Conservation (phyloP, 179 eudicot genomes). For the Beta corolliflora region DNA sequence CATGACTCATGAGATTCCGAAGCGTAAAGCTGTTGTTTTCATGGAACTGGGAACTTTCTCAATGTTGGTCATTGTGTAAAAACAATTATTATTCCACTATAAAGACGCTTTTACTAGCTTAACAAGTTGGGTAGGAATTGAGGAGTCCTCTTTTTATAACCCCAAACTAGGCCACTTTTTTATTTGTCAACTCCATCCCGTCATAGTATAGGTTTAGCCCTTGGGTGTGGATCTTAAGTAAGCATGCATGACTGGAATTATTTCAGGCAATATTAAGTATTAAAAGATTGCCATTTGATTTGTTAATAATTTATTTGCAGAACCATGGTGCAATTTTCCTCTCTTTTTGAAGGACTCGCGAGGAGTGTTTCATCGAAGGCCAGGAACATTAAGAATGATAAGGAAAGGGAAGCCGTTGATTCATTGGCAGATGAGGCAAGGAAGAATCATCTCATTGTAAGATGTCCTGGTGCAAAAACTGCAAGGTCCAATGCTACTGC, state of each 20-base stretch:
- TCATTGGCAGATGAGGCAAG: constrained; percentile 58
- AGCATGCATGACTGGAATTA: not conserved
- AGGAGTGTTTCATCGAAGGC: constrained; percentile 45
- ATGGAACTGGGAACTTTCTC: not conserved
- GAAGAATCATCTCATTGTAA: constrained; percentile 48
- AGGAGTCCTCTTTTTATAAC: not conserved
- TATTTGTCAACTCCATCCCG: not conserved
- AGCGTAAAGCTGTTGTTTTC: not conserved
- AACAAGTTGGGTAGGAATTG: not conserved
- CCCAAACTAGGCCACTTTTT: not conserved
- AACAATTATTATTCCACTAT: not conserved
- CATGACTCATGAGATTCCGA: not conserved
- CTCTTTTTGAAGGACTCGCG: constrained; percentile 58
- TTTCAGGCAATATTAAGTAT: not conserved
- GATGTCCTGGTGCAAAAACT: constrained; percentile 46
- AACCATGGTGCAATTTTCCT: constrained; percentile 67
- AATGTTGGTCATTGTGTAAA: not conserved
- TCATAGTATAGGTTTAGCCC: too few relatives aligned
- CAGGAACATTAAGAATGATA: constrained; percentile 39
- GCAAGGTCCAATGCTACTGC: constrained; percentile 34
- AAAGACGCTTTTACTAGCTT: not conserved
- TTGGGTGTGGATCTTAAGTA: not conserved
- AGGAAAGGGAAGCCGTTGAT: constrained; percentile 51
- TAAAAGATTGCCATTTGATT: constrained; percentile 7
- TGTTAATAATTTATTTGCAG: constrained; percentile 22